Percentiles rank a stretch among this genome's conserved stretches.
Conservation (phyloP, 2,329 filamentous ascomycete species). For the Chaetomium globosum region DNA sequence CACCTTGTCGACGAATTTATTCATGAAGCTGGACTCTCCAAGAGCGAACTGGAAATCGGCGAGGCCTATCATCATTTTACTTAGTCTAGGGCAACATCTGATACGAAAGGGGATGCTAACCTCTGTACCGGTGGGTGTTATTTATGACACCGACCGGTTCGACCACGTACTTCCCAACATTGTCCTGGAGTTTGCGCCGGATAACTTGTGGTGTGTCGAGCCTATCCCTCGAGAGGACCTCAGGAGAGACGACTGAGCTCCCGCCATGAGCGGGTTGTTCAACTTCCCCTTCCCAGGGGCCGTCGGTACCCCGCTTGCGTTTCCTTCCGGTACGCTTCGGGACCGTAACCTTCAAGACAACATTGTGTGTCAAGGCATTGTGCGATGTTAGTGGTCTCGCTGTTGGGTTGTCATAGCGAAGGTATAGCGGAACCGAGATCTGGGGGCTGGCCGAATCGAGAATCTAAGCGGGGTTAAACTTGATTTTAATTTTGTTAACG, state of each 20-base stretch:
- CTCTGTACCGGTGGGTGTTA: slow-evolving; percentile 83
- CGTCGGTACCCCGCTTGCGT: slow-evolving; percentile 75
- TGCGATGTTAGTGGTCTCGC: slow-evolving; percentile 78
- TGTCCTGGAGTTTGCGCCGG: slow-evolving; percentile 69
- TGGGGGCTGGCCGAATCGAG: slow-evolving; percentile 50
- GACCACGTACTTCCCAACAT: slow-evolving; percentile 65
- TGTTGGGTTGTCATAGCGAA: slow-evolving; percentile 78
- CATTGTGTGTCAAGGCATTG: slow-evolving; percentile 74
- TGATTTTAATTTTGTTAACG: neutral
- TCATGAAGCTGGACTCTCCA: slow-evolving; percentile 67
- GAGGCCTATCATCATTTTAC: slow-evolving; percentile 54
- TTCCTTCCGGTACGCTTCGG: slow-evolving; percentile 85
- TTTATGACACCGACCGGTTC: slow-evolving; percentile 73
- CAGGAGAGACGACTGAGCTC: slow-evolving; percentile 25
- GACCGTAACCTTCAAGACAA: slow-evolving; percentile 83
- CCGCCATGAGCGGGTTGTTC: slow-evolving; percentile 39
- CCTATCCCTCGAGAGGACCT: slow-evolving; percentile 50
- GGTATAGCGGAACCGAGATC: slow-evolving; percentile 66
- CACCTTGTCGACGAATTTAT: slow-evolving; percentile 69
- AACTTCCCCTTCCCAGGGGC: slow-evolving; percentile 59
- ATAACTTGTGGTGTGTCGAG: slow-evolving; percentile 59
- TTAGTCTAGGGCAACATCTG: neutral
- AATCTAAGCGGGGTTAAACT: slow-evolving; percentile 42
- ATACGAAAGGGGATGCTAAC: slow-evolving; percentile 43
- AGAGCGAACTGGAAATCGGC: slow-evolving; percentile 86